Evolutionary conservation across 371 early-diverging fungal genomes (phyloP), one percentile per base, ranked within the genome.

Genomic region (Lichtheimia ramosa): DNA sequence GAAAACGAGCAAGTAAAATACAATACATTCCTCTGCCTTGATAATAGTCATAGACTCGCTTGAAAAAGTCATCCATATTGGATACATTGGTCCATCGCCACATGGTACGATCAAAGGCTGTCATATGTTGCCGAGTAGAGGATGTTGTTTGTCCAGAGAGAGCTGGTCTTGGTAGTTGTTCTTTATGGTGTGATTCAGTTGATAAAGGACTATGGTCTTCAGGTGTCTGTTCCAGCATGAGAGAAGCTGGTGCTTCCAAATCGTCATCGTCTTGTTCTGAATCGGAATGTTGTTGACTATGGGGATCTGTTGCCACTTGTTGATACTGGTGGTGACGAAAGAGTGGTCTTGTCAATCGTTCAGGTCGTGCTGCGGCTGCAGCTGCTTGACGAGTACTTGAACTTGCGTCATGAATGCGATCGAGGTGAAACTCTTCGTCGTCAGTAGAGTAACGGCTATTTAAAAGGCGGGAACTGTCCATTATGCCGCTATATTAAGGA

Each of bases 61-160:
- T 72, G 59, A 94, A 84, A 64, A 95, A 92, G 39, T 82, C 79
- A 68, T 95, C 96, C 74, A 92, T 70, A 63, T 91, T 89, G 51
- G 85, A 86, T 15, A 90, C 85, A 64, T 91, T 88, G 42, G 86
- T 82, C 96, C 96, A 96, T 34, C 89, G 82, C 81, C 85, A 87
- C 70, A 92, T 73, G n/a, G 93, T 91, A 14, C 88, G 73, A 65
- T 92, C 89, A 18, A 71, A 69, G 12, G 76, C 67, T 41, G 82
- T 64, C 66, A 81, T 74, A 50, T 65, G 78, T 58, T 64, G 71
- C 51, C 66, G 65, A 54, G 68, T 70, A 6, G 69, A 69, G 14
- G 55, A 64, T 58, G 64, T 48, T 18, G 64, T 49, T 25, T 62
- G 63, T 48, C 51, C 54, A 28, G 62, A 7, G 14, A 49, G 46